phyloP scores from a whole-genome alignment of 345 rosid genomes.

The Sapria himalayana region DNA sequence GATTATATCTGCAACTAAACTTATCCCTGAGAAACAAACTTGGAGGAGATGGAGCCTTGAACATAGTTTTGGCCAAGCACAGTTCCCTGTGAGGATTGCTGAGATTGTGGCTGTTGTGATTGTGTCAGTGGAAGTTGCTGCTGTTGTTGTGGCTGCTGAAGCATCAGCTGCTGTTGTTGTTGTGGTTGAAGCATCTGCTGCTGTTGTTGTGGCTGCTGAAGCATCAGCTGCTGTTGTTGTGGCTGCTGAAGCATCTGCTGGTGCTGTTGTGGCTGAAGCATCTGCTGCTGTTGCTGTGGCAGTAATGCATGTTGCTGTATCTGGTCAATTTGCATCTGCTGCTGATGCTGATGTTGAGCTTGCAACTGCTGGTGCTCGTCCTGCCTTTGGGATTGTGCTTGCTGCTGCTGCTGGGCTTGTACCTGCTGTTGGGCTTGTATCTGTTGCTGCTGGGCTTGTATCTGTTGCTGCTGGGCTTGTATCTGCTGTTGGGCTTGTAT shows the following conservation, averaged over 20 bases:
- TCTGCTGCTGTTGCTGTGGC: slow-evolving; percentile 10
- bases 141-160: slow-evolving; percentile 9
- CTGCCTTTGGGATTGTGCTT: slow-evolving; percentile 18
- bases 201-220: slow-evolving; percentile 6
- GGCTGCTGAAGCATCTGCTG: slow-evolving; percentile 7
- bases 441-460: slow-evolving; percentile 12
- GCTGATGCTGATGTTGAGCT: slow-evolving; percentile 14
- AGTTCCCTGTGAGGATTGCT: slow-evolving; percentile 54
- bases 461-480: slow-evolving; percentile 17
- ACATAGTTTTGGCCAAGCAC: slow-evolving; percentile 58
- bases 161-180: slow-evolving; percentile 6
- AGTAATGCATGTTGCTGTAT: slow-evolving; percentile 11
- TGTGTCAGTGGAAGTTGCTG: slow-evolving; percentile 14
- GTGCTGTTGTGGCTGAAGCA: slow-evolving; percentile 8
- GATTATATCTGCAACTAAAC: slow-evolving; percentile 53
- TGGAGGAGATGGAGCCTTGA: slow-evolving; percentile 47
- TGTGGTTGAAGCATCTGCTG: slow-evolving; percentile 4
- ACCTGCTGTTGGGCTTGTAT: slow-evolving; percentile 14
- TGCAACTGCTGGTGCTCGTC: slow-evolving; percentile 21
- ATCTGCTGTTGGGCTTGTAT: slow-evolving; percentile 14
- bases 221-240: slow-evolving; percentile 13
- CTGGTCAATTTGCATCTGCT: slow-evolving; percentile 23
- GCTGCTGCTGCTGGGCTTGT: slow-evolving; percentile 15
- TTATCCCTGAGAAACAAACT: slow-evolving; percentile 41
- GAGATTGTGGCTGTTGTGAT: slow-evolving; percentile 21